Conservation (phyloP, 805 yeast species). For the Pichia eremophila region DNA sequence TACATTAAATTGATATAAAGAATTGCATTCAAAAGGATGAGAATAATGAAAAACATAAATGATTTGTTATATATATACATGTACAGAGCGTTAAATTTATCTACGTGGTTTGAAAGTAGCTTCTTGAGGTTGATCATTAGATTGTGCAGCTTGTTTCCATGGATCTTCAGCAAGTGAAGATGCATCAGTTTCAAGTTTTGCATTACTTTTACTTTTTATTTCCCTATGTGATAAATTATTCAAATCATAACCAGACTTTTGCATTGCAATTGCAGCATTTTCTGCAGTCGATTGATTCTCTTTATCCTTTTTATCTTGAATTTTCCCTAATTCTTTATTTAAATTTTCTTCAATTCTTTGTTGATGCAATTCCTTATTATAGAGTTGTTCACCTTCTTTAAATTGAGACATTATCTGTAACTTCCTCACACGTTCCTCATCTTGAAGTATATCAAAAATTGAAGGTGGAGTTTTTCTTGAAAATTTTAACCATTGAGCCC, state of each 20-base stretch:
- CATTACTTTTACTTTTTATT: not conserved
- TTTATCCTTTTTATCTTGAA: conserved; percentile 1
- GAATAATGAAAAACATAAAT: too few species aligned
- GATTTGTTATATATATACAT: not conserved
- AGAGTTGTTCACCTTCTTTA: conserved; percentile 34
- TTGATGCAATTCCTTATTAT: conserved; percentile 12
- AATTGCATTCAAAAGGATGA: too few species aligned
- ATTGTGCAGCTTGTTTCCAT: conserved; percentile 1
- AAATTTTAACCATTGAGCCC: conserved; percentile 75
- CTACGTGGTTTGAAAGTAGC: conserved; percentile 1
- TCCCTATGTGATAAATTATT: not conserved
- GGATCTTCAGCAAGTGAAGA: conserved; percentile 4
- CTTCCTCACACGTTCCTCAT: conserved; percentile 44
- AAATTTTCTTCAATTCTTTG: conserved; percentile 15
- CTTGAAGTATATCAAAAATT: conserved; percentile 49
- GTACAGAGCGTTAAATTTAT: too few species aligned
- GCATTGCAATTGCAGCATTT: conserved; percentile 1
- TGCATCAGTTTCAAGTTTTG: conserved; percentile 1
- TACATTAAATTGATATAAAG: too few species aligned
- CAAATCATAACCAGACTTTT: not conserved
- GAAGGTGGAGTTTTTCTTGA: conserved; percentile 55
- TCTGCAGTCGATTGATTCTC: not conserved
- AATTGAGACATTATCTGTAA: conserved; percentile 42
- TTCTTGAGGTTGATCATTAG: not conserved
- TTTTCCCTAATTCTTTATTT: conserved; percentile 16